phyloP scores from a whole-genome alignment of 2,329 filamentous ascomycete genomes.

The Bertia moriformis region DNA sequence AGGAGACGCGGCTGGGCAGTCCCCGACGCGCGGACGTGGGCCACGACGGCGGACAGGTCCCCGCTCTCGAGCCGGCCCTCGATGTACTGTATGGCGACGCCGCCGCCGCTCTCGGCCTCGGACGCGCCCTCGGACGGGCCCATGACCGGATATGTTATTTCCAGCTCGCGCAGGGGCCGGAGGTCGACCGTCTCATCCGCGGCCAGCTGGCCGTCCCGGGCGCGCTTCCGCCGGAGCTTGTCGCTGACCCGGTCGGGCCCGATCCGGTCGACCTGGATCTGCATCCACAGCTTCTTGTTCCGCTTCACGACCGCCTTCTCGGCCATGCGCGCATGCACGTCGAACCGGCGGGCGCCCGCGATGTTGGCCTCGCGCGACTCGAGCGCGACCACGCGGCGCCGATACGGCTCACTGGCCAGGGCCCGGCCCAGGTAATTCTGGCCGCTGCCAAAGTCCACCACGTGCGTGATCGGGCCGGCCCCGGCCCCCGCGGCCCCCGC shows the following conservation, averaged over 20 bases:
- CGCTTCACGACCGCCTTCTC: conserved; percentile 59
- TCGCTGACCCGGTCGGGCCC: conserved; percentile 24
- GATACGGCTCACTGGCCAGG: conserved; percentile 72
- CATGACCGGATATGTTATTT: conserved; percentile 33
- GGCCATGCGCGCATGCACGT: conserved; percentile 66
- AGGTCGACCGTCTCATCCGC: conserved; percentile 25
- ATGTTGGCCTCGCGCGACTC: conserved; percentile 82
- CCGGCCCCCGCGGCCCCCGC: conserved; percentile 33
- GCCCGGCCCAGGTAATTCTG: conserved; percentile 91
- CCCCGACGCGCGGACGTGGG: conserved; percentile 36
- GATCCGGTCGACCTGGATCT: conserved; percentile 27
- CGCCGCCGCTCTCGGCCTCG: conserved; percentile 48
- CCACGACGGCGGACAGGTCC: conserved; percentile 53
- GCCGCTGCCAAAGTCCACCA: conserved; percentile 90
- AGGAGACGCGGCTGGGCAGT: conserved; percentile 41
- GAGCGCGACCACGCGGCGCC: conserved; percentile 75
- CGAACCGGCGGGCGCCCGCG: conserved; percentile 66
- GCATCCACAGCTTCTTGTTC: conserved; percentile 68
- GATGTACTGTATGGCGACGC: conserved; percentile 67
- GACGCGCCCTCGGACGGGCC: no score
- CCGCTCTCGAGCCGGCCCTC: conserved; percentile 62
- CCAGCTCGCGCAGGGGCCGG: conserved; percentile 31
- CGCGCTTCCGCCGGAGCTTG: conserved; percentile 19
- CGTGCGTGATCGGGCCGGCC: conserved; percentile 51
- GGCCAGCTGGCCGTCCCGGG: conserved; percentile 16